A percentile compares a stretch with the other conserved stretches of the same genome.
Conservation (phyloP, 345 rosid species). For the Brassica juncea region DNA sequence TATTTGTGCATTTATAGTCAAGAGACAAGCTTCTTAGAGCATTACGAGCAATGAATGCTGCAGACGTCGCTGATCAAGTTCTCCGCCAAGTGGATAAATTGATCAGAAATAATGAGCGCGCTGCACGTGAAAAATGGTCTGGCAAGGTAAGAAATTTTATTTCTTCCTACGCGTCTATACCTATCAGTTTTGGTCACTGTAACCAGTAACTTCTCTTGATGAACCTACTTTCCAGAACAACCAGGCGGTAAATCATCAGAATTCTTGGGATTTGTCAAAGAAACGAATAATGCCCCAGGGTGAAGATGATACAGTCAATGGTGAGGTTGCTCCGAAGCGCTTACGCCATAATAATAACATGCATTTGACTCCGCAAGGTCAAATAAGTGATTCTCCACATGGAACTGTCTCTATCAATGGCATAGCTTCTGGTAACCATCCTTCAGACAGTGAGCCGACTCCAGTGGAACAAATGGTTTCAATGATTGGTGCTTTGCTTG, state of each 20-base stretch:
- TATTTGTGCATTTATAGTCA: conserved; percentile 54
- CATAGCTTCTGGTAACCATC: conserved; percentile 46
- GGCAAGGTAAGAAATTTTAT: conserved; percentile 54
- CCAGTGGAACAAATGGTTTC: conserved; percentile 98
- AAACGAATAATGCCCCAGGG: conserved; percentile 71
- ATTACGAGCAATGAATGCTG: conserved; percentile 85
- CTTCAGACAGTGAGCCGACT: conserved; percentile 63
- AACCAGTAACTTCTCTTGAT: conserved; percentile 18
- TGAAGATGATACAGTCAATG: conserved; percentile 59
- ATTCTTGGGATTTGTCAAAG: conserved; percentile 59
- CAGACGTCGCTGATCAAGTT: conserved; percentile 95
- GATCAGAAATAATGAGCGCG: conserved; percentile 80
- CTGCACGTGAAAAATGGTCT: conserved; percentile 70
- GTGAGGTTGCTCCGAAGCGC: conserved; percentile 68
- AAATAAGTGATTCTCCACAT: conserved; percentile 52
- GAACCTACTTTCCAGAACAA: conserved; percentile 64
- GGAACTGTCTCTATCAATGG: conserved; percentile 64
- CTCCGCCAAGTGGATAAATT: conserved; percentile 91
- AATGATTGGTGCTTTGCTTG: conserved; percentile 98
- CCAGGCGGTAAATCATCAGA: conserved; percentile 56
- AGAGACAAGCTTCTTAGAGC: conserved; percentile 82
- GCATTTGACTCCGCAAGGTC: conserved; percentile 44
- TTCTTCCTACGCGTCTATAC: conserved; percentile 21
- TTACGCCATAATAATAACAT: conserved; percentile 49
- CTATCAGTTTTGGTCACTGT: conserved; percentile 28